Evolutionary conservation across 495 filamentous ascomycete species (phyloP), one percentile per base, ranked within the genome.

Genomic region (Staphylotrichum tortipilum): DNA sequence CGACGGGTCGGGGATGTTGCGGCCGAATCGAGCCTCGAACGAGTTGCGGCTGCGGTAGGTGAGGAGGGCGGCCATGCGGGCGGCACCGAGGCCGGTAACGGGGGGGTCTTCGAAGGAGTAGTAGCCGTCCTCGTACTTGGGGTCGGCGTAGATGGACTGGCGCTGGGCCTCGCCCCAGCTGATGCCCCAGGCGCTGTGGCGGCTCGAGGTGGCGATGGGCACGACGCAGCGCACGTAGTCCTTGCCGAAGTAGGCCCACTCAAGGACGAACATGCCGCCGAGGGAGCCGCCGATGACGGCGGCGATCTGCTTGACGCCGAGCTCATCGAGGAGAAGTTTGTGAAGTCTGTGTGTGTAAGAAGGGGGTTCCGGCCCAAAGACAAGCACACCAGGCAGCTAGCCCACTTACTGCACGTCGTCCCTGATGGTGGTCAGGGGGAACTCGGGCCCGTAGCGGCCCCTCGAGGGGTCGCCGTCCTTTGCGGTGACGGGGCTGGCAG

Each of bases 111-210:
- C 73, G 58, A 91, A 86, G 4, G 80, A 60, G 63, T 96, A 98
- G 67, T 95, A 98, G 7, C 92, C 92, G 64, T 97, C 88, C 44
- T 95, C 88, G 65, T 98, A 98, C 69, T 95, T 96, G 18, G 92
- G 92, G 60, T 98, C 92, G 52, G 87, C 88, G 68, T 96, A 98
- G 63, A 98, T 98, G 74, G 88, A 94, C 68, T 98, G 92, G 44
- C 92, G 73, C 69, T 98, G 92, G 19, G 92, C 91, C 67, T 98
- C 92, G 35, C 92, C 90, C 92, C 92, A 97, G 67, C 89, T 95
- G 58, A 98, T 98, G 34, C 92, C 88, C 92, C 92, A 98, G n/a
- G 92, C 92, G 53, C 89, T 95, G 62, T 97, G 92, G 10, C 88
- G 80, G 43, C 88, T 87, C 5, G 91, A 96, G 17, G 92, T 97